Percentiles rank a stretch among this genome's conserved stretches.
These are phyloP conservation scores for Plasmodium berghei DNA, from an alignment of 169 alveolate species.

Conservation along the genomic window DNA sequence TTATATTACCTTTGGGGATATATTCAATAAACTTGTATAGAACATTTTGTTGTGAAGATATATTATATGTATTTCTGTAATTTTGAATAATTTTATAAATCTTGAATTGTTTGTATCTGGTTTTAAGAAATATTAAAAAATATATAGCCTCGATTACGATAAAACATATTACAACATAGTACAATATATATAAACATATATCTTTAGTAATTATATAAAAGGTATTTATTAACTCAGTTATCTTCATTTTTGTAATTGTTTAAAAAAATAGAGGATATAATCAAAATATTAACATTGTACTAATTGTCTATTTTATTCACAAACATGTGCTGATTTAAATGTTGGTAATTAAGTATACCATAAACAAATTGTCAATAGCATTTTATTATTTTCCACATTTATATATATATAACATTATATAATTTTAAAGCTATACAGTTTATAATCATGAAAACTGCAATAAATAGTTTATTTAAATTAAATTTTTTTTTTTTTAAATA, in stretches of 20 bases:
- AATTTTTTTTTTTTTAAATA: too few species aligned
- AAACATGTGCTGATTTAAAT: too few species aligned
- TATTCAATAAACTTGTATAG: constrained; percentile 31
- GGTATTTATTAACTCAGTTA: constrained; percentile 22
- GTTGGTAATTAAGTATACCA: too few species aligned
- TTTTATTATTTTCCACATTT: too few species aligned
- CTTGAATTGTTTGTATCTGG: constrained; percentile 21
- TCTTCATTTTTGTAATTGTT: neutral
- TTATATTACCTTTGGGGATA: constrained; percentile 7
- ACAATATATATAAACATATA: constrained; percentile 22
- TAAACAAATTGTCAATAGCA: too few species aligned
- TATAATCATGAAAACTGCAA: too few species aligned
- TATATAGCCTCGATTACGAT: constrained; percentile 21
- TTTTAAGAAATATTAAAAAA: constrained; percentile 35
- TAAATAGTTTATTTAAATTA: too few species aligned
- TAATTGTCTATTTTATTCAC: too few species aligned
- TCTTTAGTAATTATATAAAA: constrained; percentile 12
- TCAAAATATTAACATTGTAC: too few species aligned
- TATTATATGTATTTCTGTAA: constrained; percentile 6
- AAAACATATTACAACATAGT: constrained; percentile 21
- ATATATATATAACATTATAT: too few species aligned
- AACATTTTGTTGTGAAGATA: constrained; percentile 22
- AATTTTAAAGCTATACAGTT: too few species aligned
- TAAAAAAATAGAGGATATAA: neutral
- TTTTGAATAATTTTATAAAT: constrained; percentile 26